phyloP scores from a whole-genome alignment of 768 basidiomycete species.

The Pleurotus eryngii region DNA sequence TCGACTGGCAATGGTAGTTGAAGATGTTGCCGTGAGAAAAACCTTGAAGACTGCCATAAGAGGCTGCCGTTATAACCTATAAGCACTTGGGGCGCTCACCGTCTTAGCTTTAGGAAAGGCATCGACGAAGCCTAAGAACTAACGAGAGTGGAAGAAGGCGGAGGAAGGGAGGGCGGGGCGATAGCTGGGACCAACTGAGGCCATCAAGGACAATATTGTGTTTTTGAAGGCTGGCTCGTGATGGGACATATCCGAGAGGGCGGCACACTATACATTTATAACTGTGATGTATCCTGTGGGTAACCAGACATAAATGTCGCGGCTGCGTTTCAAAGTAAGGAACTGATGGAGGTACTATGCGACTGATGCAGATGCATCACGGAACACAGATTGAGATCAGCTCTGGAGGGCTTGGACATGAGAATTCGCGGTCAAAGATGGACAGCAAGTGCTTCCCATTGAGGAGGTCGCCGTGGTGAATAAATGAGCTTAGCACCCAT shows the following conservation, averaged over 20 bases:
- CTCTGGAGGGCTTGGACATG: no score
- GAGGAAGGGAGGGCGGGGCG: background rate
- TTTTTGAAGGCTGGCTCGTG: background rate
- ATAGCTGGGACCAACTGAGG: background rate
- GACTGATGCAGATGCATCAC: no score
- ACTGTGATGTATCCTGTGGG: background rate
- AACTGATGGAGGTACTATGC: background rate
- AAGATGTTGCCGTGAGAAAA: slow-evolving; percentile 1
- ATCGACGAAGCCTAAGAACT: background rate
- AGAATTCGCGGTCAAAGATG: no score
- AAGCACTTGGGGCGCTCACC: background rate
- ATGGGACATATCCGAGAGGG: background rate
- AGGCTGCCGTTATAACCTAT: background rate
- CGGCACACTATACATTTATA: background rate
- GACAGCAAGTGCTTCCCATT: no score
- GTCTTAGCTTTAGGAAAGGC: slow-evolving; percentile 1
- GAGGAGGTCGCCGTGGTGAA: no score
- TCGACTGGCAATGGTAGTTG: background rate
- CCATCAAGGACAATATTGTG: background rate
- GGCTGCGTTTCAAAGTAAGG: background rate
- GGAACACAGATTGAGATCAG: no score
- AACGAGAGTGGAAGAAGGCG: no score
- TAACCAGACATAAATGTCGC: background rate
- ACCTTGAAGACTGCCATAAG: background rate
- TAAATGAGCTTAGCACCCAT: no score